These are phyloP conservation scores for Gloeopeniophorella convolvens DNA, from an alignment of 768 basidiomycete species.

Conservation along the genomic window DNA sequence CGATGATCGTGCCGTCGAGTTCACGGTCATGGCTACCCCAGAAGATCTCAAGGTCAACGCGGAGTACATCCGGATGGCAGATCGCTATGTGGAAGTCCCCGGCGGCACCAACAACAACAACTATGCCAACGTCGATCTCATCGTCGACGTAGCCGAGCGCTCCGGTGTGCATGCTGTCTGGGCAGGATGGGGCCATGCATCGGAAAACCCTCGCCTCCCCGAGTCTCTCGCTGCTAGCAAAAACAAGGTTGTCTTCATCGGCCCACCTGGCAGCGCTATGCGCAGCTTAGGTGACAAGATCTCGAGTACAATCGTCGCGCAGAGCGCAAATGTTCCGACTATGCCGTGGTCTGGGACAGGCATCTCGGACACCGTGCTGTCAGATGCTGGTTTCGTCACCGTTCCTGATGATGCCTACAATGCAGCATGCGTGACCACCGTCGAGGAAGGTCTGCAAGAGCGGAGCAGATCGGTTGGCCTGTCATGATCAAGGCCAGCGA, in stretches of 20 bases:
- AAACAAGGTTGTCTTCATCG: slow-evolving; percentile 98
- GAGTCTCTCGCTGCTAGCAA: slow-evolving; percentile 89
- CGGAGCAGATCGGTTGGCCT: slow-evolving; percentile 89
- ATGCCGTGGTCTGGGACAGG: slow-evolving; percentile 99
- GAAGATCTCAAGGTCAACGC: slow-evolving; percentile 99
- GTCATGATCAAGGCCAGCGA: slow-evolving; percentile 99
- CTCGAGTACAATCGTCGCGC: slow-evolving; percentile 98
- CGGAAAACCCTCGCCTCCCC: slow-evolving; percentile 95
- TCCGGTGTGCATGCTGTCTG: slow-evolving; percentile 98
- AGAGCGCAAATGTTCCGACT: slow-evolving; percentile 91
- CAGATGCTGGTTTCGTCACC: slow-evolving; percentile 83
- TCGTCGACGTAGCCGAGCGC: slow-evolving; percentile 96
- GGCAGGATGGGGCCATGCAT: slow-evolving; percentile 99
- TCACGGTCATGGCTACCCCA: slow-evolving; percentile 99
- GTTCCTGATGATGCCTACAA: slow-evolving; percentile 90
- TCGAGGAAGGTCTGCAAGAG: slow-evolving; percentile 82
- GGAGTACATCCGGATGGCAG: slow-evolving; percentile 99
- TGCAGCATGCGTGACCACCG: slow-evolving; percentile 79
- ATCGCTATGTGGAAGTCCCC: slow-evolving; percentile 97
- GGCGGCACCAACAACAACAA: slow-evolving; percentile 99
- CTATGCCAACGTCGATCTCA: slow-evolving; percentile 98
- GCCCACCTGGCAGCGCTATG: slow-evolving; percentile 98
- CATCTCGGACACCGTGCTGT: slow-evolving; percentile 79
- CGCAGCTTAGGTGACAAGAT: slow-evolving; percentile 99
- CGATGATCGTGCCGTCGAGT: slow-evolving; percentile 90